Percentiles rank a stretch among this genome's conserved stretches.
phyloP scores from a whole-genome alignment of 148 eudicot genomes.

The Silene latifolia region DNA sequence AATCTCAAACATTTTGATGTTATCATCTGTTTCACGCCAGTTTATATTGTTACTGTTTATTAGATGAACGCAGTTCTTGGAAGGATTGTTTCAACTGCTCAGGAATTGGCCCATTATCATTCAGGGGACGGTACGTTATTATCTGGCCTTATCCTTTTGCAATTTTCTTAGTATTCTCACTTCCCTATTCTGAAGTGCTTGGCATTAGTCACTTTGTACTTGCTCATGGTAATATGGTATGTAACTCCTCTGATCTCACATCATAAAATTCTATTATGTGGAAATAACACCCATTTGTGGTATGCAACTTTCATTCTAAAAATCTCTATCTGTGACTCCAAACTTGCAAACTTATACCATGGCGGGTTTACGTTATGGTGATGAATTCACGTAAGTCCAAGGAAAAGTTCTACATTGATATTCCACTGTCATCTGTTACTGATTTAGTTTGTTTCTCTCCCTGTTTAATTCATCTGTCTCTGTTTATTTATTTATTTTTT shows the following conservation, averaged over 20 bases:
- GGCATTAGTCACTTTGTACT: background rate
- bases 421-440: no score
- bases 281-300: background rate
- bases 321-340: background rate
- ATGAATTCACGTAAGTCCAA: no score
- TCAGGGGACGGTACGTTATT: conserved; percentile 81
- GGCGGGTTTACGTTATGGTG: no score
- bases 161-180: background rate
- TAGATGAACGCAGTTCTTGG: conserved; percentile 99
- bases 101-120: conserved; percentile 95
- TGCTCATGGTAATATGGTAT: background rate
- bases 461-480: no score
- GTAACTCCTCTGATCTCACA: background rate
- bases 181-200: background rate
- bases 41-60: conserved; percentile 28
- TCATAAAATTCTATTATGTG: background rate
- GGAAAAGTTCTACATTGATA: no score
- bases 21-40: background rate
- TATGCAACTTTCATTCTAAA: background rate
- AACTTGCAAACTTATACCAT: no score
- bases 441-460: no score
- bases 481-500: no score
- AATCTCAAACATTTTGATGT: background rate
- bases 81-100: conserved; percentile 83
- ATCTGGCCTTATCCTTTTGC: conserved; percentile 3